These are phyloP conservation scores for Scolecobasidium constrictum DNA, from an alignment of 2,329 filamentous ascomycete species.

Conservation along the genomic window DNA sequence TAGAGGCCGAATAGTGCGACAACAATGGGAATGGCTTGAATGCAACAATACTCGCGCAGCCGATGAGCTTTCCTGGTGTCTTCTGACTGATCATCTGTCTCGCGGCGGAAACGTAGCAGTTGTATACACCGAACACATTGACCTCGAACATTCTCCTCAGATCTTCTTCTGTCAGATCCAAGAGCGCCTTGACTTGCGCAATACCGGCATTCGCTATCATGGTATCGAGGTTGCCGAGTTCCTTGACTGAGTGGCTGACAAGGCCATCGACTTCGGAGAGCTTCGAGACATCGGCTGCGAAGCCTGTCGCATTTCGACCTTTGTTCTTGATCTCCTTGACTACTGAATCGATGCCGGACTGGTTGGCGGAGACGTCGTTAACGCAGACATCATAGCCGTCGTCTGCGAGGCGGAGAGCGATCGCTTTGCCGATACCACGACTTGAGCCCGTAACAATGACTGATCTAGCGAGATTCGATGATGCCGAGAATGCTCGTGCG, in stretches of 20 bases:
- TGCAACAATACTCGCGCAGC: constrained; percentile 43
- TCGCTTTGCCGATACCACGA: constrained; percentile 42
- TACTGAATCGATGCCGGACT: constrained; percentile 39
- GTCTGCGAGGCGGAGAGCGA: constrained; percentile 50
- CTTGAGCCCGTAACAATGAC: constrained; percentile 28
- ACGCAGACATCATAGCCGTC: constrained; percentile 58
- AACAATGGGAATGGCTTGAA: constrained; percentile 50
- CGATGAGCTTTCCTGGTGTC: constrained; percentile 35
- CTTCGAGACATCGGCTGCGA: constrained; percentile 51
- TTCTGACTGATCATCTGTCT: constrained; percentile 55
- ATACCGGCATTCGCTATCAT: constrained; percentile 48
- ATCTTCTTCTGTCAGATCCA: constrained; percentile 48
- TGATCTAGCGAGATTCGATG: neutral
- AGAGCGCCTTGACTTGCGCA: constrained; percentile 39
- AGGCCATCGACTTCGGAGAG: constrained; percentile 41
- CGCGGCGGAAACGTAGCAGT: constrained; percentile 53
- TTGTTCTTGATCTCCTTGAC: constrained; percentile 42
- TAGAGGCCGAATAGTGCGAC: constrained; percentile 52
- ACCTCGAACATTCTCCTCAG: constrained; percentile 50
- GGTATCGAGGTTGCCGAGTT: constrained; percentile 39
- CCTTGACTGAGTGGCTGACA: constrained; percentile 39
- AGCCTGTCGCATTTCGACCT: constrained; percentile 42
- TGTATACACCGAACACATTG: constrained; percentile 55
- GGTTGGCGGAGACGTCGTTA: constrained; percentile 48
- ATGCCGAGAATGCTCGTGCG: neutral